These are phyloP conservation scores for Phytophthora hybrid DNA, from an alignment of 352 stramenopile genomes.

Conservation along the genomic window DNA sequence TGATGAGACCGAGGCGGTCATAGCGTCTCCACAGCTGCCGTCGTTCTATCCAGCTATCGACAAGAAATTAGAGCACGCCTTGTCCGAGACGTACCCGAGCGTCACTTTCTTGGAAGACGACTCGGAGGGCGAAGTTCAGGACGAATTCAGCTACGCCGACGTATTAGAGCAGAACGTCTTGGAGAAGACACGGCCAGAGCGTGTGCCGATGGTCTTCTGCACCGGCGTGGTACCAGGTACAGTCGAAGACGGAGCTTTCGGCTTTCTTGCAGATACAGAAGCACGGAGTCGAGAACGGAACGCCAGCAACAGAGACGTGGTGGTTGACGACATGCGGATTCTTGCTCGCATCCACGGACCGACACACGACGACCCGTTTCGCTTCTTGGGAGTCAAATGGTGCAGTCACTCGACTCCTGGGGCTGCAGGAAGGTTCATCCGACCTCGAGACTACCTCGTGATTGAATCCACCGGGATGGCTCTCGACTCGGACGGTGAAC, in stretches of 20 bases:
- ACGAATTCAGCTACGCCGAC: constrained; percentile 26
- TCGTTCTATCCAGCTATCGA: constrained; percentile 23
- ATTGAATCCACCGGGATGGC: constrained; percentile 60
- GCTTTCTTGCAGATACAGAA: constrained; percentile 46
- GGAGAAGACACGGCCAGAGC: constrained; percentile 31
- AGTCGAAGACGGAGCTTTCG: constrained; percentile 51
- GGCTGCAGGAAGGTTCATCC: constrained; percentile 38
- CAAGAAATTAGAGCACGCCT: constrained; percentile 18
- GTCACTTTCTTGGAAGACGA: constrained; percentile 24
- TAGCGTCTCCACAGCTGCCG: constrained; percentile 35
- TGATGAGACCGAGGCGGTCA: constrained; percentile 34
- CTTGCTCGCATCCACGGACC: constrained; percentile 48
- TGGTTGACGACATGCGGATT: constrained; percentile 38
- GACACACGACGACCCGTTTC: constrained; percentile 50
- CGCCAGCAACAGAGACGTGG: constrained; percentile 30
- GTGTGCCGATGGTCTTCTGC: constrained; percentile 40
- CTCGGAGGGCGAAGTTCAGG: constrained; percentile 17
- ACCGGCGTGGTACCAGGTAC: constrained; percentile 40
- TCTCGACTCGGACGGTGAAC: constrained; percentile 38
- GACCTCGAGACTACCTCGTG: constrained; percentile 56
- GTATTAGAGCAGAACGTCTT: constrained; percentile 38
- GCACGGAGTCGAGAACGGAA: constrained; percentile 35
- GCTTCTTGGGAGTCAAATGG: constrained; percentile 62
- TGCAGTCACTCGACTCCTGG: constrained; percentile 25
- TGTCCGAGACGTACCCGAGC: constrained; percentile 29